These are phyloP conservation scores for Lantana camara DNA, from an alignment of 257 asterid genomes.

Conservation along the genomic window DNA sequence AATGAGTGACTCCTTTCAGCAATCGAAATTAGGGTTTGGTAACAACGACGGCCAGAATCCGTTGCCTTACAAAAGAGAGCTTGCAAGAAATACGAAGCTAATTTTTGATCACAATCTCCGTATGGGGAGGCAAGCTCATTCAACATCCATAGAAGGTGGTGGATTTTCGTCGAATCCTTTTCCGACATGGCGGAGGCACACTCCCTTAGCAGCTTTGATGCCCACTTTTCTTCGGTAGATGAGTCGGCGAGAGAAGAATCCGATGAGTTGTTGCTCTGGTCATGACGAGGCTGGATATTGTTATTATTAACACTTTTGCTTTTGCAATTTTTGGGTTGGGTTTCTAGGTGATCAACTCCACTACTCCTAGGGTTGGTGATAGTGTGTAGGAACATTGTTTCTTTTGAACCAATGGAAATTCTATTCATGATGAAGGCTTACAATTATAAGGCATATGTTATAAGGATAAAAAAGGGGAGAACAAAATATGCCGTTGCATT, in stretches of 20 bases:
- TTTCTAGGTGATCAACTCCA: slow-evolving; percentile 24
- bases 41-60: slow-evolving; percentile 63
- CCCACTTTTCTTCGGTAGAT: slow-evolving; percentile 54
- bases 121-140: slow-evolving; percentile 94
- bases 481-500: slow-evolving; percentile 13
- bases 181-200: slow-evolving; percentile 69
- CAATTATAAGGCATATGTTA: slow-evolving; percentile 34
- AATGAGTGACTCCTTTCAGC: slow-evolving; percentile 65
- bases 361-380: slow-evolving; percentile 39
- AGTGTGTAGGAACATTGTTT: slow-evolving; percentile 33
- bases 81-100: slow-evolving; percentile 81
- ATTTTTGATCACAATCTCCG: slow-evolving; percentile 85
- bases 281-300: slow-evolving; percentile 26
- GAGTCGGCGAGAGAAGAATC: slow-evolving; percentile 34
- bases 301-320: no score
- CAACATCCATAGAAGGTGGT: slow-evolving; percentile 83
- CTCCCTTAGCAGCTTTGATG: slow-evolving; percentile 62
- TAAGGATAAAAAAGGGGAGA: slow-evolving; percentile 31
- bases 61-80: slow-evolving; percentile 80
- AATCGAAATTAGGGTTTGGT: slow-evolving; percentile 64
- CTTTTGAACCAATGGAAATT: slow-evolving; percentile 45
- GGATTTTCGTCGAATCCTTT: slow-evolving; percentile 69
- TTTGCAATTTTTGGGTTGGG: slow-evolving; percentile 31
- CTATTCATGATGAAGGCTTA: slow-evolving; percentile 55
- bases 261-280: slow-evolving; percentile 40